phyloP scores from a whole-genome alignment of 1,284 basidiomycete genomes.

The Cystobasidiaceae sp. region DNA sequence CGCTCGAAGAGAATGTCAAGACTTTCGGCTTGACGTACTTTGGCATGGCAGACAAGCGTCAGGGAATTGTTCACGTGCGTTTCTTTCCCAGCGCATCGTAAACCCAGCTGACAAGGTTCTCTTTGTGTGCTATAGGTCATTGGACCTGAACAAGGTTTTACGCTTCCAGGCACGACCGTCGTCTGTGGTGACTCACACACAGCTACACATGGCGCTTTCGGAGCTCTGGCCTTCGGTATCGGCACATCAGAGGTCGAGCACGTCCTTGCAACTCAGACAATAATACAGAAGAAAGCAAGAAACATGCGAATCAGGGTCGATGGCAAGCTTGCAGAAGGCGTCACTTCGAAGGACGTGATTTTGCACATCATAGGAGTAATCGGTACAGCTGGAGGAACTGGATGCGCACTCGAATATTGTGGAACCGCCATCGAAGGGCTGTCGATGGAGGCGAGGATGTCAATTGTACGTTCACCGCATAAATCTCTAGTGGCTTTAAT shows the following conservation, averaged over 20 bases:
- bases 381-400: constrained; percentile 90
- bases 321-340: constrained; percentile 76
- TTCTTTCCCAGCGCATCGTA: neutral
- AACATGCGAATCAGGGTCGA: constrained; percentile 94
- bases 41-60: constrained; percentile 52
- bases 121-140: too few relatives aligned
- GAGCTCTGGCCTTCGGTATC: constrained; percentile 92
- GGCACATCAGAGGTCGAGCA: constrained; percentile 96
- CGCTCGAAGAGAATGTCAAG: constrained; percentile 90
- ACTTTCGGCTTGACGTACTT: constrained; percentile 94
- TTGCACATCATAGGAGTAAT: constrained; percentile 90
- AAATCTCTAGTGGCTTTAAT: neutral
- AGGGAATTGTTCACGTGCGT: constrained; percentile 77
- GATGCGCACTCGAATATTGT: constrained; percentile 86
- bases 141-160: constrained; percentile 94
- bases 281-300: constrained; percentile 85
- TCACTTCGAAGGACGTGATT: constrained; percentile 90
- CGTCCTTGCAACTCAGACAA: constrained; percentile 90
- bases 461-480: constrained; percentile 5
- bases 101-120: too few relatives aligned
- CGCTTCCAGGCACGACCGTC: constrained; percentile 84
- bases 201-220: constrained; percentile 83
- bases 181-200: constrained; percentile 96
- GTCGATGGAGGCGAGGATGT: constrained; percentile 72
- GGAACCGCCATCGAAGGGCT: constrained; percentile 85